These are phyloP conservation scores for Xylaria sp. DNA, from an alignment of 2,329 filamentous ascomycete species.

Conservation along the genomic window DNA sequence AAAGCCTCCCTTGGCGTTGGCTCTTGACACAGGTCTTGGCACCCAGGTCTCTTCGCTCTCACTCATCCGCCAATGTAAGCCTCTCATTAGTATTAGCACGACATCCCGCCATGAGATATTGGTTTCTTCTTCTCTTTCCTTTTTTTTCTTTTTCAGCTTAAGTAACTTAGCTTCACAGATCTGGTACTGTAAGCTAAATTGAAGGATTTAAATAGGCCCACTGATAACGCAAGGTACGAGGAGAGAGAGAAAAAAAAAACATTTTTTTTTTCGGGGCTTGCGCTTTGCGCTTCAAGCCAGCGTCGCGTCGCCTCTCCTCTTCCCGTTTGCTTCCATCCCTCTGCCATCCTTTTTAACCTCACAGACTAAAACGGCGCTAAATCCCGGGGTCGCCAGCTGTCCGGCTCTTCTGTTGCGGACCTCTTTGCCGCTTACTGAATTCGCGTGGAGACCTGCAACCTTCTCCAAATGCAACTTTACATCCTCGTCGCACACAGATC, in stretches of 20 bases:
- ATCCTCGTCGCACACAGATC: not conserved
- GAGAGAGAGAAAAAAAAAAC: too few species aligned
- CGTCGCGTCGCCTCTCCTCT: not conserved
- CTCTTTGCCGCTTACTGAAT: not conserved
- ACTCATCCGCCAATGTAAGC: constrained; percentile 14
- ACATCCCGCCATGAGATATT: too few species aligned
- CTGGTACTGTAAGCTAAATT: too few species aligned
- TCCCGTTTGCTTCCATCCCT: not conserved
- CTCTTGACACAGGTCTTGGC: constrained; percentile 13
- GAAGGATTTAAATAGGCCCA: not conserved
- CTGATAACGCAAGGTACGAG: not conserved
- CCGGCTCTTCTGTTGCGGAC: not conserved
- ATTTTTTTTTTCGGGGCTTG: not conserved
- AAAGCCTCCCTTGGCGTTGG: too few species aligned
- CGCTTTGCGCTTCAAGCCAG: not conserved
- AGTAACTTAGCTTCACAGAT: too few species aligned
- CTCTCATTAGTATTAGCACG: constrained; percentile 11
- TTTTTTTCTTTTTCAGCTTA: too few species aligned
- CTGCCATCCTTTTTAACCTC: not conserved
- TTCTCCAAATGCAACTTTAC: not conserved
- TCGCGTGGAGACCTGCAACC: not conserved
- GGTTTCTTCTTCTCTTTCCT: too few species aligned
- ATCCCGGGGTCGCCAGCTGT: not conserved
- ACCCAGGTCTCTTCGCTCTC: not conserved
- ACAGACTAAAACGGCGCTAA: not conserved